Conservation (phyloP, 306 rosid species). For the Morella rubra region DNA sequence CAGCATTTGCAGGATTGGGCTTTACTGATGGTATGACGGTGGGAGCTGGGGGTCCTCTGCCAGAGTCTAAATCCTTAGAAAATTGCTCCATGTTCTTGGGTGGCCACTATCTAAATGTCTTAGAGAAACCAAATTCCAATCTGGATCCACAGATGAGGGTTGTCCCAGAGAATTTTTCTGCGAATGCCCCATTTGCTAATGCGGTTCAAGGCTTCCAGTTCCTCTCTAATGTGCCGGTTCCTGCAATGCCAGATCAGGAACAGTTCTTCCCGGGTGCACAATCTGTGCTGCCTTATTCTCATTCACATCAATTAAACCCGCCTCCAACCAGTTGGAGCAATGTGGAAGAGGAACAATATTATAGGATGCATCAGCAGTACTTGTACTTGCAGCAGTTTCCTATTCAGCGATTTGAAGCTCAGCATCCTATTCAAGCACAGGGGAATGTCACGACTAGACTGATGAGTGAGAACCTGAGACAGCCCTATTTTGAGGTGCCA, state of each 20-base stretch:
- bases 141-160: conserved; percentile 25
- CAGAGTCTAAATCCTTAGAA: conserved; percentile 20
- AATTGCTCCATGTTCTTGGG: conserved; percentile 15
- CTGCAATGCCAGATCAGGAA: conserved; percentile 41
- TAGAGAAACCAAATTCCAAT: conserved; percentile 17
- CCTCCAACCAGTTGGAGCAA: conserved; percentile 46
- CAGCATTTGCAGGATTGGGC: conserved; percentile 43
- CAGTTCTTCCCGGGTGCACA: conserved; percentile 31
- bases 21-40: conserved; percentile 17
- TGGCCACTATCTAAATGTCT: conserved; percentile 21
- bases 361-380: conserved; percentile 30
- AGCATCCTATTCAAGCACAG: conserved; percentile 36
- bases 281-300: conserved; percentile 29
- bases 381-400: conserved; percentile 39
- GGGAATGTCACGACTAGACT: conserved; percentile 29
- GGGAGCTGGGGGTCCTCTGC: conserved; percentile 6
- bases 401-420: conserved; percentile 36
- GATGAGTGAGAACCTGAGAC: conserved; percentile 25
- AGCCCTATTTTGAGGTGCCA: conserved; percentile 39
- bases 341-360: conserved; percentile 37
- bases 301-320: conserved; percentile 32
- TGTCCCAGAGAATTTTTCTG: conserved; percentile 28
- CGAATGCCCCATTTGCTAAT: conserved; percentile 28
- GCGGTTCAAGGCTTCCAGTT: conserved; percentile 31
- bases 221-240: conserved; percentile 41